Percentiles rank a stretch among this genome's conserved stretches.
These are phyloP conservation scores for Rhizophagus clarus DNA, from an alignment of 192 early-diverging fungal genomes.

Conservation along the genomic window DNA sequence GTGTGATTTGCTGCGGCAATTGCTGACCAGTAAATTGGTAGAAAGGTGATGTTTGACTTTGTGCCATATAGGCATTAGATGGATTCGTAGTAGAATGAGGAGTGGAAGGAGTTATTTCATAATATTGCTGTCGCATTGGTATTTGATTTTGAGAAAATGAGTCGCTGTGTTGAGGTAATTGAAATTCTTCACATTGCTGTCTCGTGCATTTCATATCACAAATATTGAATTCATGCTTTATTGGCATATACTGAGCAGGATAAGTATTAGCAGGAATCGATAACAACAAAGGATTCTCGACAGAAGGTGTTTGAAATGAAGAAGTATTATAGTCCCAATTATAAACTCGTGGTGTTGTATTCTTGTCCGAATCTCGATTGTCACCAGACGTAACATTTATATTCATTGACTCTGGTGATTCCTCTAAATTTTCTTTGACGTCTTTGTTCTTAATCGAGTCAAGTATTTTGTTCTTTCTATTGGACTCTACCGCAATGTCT, in stretches of 20 bases:
- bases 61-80: neutral
- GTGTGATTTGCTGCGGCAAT: neutral
- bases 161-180: neutral
- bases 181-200: neutral
- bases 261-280: slow-evolving; percentile 17
- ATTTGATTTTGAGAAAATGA: slow-evolving; percentile 3
- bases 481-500: neutral
- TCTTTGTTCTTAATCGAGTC: too few species aligned
- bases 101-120: neutral
- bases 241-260: neutral
- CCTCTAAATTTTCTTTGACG: neutral
- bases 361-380: too few species aligned
- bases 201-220: neutral
- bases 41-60: neutral
- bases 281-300: neutral
- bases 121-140: neutral
- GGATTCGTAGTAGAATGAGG: neutral
- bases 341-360: neutral
- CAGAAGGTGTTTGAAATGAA: neutral
- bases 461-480: too few species aligned
- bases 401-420: neutral
- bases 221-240: neutral
- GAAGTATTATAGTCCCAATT: neutral
- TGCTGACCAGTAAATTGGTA: neutral
- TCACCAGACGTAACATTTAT: neutral